phyloP scores from a whole-genome alignment of 2,329 filamentous ascomycete species.

The Fusarium keratoplasticum region DNA sequence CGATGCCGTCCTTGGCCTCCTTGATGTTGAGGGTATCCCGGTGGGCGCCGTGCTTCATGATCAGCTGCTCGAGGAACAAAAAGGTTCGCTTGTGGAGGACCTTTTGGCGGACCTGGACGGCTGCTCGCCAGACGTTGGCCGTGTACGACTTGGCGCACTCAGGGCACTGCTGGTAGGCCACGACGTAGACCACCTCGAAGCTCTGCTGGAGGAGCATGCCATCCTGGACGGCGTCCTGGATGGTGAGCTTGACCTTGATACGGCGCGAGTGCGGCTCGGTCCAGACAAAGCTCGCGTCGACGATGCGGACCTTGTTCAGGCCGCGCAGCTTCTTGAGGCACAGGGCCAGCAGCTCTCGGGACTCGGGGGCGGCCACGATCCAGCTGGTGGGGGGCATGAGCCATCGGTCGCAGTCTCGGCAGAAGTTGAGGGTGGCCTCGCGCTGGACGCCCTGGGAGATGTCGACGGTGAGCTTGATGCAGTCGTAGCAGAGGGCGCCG shows the following conservation, averaged over 20 bases:
- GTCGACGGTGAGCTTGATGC: conserved; percentile 93
- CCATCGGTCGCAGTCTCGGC: conserved; percentile 95
- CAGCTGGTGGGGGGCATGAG: conserved; percentile 87
- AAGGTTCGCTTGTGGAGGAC: conserved; percentile 90
- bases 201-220: conserved; percentile 85
- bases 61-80: conserved; percentile 86
- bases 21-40: conserved; percentile 98
- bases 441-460: conserved; percentile 92
- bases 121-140: conserved; percentile 93
- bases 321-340: conserved; percentile 91
- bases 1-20: conserved; percentile 93
- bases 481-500: conserved; percentile 94
- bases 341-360: conserved; percentile 89
- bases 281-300: conserved; percentile 97
- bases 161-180: conserved; percentile 92
- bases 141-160: conserved; percentile 97
- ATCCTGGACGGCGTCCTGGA: conserved; percentile 77
- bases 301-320: conserved; percentile 89
- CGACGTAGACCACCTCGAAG: conserved; percentile 93
- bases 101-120: conserved; percentile 96
- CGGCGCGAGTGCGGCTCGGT: conserved; percentile 95
- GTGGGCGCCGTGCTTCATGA: conserved; percentile 93
- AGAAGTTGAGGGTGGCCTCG: conserved; percentile 90
- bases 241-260: conserved; percentile 94
- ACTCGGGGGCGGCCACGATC: conserved; percentile 87